A percentile compares a stretch with the other conserved stretches of the same genome.
Evolutionary conservation across 2,329 filamentous ascomycete genomes (phyloP).

Genomic region (Colletotrichum neosansevieriae): DNA sequence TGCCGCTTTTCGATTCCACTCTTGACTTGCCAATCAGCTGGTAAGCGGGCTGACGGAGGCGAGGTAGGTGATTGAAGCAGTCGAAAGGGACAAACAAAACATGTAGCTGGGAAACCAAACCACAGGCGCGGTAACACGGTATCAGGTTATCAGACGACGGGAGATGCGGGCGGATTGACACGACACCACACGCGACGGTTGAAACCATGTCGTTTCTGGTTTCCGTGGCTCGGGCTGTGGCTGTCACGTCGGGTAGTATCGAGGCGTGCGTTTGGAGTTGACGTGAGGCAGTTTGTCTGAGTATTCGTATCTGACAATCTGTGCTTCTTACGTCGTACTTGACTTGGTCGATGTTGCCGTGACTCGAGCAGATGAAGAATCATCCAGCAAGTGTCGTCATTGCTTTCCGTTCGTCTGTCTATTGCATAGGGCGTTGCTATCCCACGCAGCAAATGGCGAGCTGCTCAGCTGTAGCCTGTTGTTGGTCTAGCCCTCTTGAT

Average conservation of each 20-base stretch:
- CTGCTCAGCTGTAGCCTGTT: not conserved
- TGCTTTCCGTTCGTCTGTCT: not conserved
- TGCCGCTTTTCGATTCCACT: not conserved
- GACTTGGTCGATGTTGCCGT: constrained; percentile 1
- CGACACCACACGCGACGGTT: constrained; percentile 21
- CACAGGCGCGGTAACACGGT: constrained; percentile 7
- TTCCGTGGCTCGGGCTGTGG: constrained; percentile 19
- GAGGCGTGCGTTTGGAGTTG: constrained; percentile 1
- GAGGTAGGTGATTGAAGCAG: not conserved
- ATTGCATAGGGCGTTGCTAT: no score
- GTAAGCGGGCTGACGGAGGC: not conserved
- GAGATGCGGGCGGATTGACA: constrained; percentile 10
- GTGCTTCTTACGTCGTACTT: not conserved
- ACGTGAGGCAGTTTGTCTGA: constrained; percentile 4
- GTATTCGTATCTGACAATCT: not conserved
- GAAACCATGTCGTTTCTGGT: constrained; percentile 20
- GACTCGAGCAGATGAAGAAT: not conserved
- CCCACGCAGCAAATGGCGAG: not conserved
- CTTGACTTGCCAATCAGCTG: not conserved
- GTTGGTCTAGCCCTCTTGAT: constrained; percentile 31
- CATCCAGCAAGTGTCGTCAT: not conserved
- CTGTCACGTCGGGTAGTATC: constrained; percentile 18
- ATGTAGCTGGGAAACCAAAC: constrained; percentile 3
- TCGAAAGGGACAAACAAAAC: not conserved
- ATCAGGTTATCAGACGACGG: constrained; percentile 22